These are phyloP conservation scores for Lagerstroemia speciosa DNA, from an alignment of 345 rosid genomes.

Conservation along the genomic window DNA sequence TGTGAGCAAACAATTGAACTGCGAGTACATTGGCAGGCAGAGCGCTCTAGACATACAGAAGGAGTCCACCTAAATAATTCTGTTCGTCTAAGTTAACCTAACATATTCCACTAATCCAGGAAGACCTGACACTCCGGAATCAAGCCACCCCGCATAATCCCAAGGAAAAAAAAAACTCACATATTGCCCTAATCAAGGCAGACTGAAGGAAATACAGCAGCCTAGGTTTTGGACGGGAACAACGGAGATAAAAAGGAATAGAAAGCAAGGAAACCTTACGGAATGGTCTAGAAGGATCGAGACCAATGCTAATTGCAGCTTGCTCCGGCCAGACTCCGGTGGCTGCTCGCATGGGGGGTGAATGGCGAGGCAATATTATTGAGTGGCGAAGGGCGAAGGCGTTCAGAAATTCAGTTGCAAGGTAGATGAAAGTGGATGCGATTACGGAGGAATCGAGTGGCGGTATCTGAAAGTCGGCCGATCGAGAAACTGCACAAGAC, in stretches of 20 bases:
- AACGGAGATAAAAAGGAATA: not conserved
- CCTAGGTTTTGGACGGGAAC: constrained; percentile 2
- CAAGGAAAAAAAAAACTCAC: too few species aligned
- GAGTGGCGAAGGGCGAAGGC: not conserved
- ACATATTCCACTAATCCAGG: too few species aligned
- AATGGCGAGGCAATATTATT: not conserved
- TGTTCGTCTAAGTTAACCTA: too few species aligned
- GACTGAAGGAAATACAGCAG: not conserved
- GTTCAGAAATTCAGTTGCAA: not conserved
- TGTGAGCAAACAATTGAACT: too few species aligned
- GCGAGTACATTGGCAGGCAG: too few species aligned
- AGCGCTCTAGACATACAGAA: too few species aligned
- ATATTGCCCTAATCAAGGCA: not conserved
- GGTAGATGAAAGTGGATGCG: not conserved
- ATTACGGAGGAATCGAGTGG: not conserved
- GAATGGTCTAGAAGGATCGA: not conserved
- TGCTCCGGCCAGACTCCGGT: not conserved
- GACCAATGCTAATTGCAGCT: not conserved
- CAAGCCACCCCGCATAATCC: too few species aligned
- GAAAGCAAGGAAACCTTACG: not conserved
- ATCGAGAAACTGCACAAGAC: not conserved
- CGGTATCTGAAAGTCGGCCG: not conserved
- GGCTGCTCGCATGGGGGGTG: not conserved
- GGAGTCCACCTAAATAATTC: not conserved
- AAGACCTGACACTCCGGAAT: too few species aligned